Percentiles rank a stretch among this genome's conserved stretches.
phyloP scores from a whole-genome alignment of 1,284 basidiomycete genomes.

The Chiua sp. region DNA sequence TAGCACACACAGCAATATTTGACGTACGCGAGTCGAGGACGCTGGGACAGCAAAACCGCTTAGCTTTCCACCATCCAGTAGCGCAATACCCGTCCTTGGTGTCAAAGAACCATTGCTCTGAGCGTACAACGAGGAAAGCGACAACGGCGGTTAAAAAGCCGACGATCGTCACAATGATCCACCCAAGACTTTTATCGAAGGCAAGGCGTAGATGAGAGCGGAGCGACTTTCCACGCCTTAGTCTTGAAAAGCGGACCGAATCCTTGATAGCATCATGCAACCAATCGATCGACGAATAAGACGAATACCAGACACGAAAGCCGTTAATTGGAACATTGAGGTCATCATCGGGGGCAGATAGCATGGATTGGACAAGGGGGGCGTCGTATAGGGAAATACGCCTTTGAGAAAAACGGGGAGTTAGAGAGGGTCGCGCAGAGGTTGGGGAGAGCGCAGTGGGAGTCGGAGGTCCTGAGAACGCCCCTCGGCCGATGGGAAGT shows the following conservation, averaged over 20 bases:
- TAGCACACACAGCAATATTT: slow-evolving; percentile 56
- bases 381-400: slow-evolving; percentile 80
- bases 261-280: slow-evolving; percentile 94
- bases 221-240: slow-evolving; percentile 70
- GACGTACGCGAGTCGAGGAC: slow-evolving; percentile 35
- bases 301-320: slow-evolving; percentile 92
- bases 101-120: slow-evolving; percentile 94
- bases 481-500: slow-evolving; percentile 9
- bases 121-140: slow-evolving; percentile 87
- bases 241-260: slow-evolving; percentile 75
- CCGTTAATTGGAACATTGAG: slow-evolving; percentile 80
- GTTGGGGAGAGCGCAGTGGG: slow-evolving; percentile 21
- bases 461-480: slow-evolving; percentile 26
- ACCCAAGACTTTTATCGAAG: slow-evolving; percentile 86
- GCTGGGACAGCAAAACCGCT: slow-evolving; percentile 80
- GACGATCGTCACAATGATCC: slow-evolving; percentile 90
- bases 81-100: slow-evolving; percentile 91
- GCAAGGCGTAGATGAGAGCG: slow-evolving; percentile 74
- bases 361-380: slow-evolving; percentile 39
- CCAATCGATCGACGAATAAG: slow-evolving; percentile 88
- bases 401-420: slow-evolving; percentile 49
- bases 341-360: slow-evolving; percentile 47
- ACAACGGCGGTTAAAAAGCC: slow-evolving; percentile 85
- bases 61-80: slow-evolving; percentile 74
- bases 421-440: slow-evolving; percentile 20